Percentiles rank a stretch among this genome's conserved stretches.
phyloP scores from a whole-genome alignment of 2,329 filamentous ascomycete species.

The Aspergillus sclerotialis region DNA sequence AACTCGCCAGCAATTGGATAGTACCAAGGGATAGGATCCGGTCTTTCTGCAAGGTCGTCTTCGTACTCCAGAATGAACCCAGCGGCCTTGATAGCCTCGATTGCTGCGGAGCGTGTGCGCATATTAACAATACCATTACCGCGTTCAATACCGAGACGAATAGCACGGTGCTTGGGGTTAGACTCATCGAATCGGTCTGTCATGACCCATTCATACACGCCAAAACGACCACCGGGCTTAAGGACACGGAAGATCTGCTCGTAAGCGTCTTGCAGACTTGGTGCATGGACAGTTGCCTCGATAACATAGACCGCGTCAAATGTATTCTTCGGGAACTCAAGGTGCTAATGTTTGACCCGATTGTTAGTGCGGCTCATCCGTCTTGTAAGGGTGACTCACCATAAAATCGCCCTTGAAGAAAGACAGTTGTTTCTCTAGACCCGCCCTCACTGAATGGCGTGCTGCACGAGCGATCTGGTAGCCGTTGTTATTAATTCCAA shows the following conservation, averaged over 20 bases:
- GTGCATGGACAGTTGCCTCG: constrained; percentile 93
- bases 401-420: constrained; percentile 98
- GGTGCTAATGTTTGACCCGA: too few species aligned
- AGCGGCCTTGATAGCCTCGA: constrained; percentile 75
- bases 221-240: constrained; percentile 91
- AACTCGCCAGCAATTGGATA: constrained; percentile 83
- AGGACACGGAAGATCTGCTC: constrained; percentile 89
- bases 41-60: constrained; percentile 76
- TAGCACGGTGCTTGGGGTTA: constrained; percentile 77
- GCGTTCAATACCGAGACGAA: constrained; percentile 89
- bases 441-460: constrained; percentile 73
- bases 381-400: too few species aligned
- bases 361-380: too few species aligned
- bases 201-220: constrained; percentile 99
- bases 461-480: constrained; percentile 97
- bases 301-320: constrained; percentile 97
- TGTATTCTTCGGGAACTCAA: constrained; percentile 80
- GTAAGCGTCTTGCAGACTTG: constrained; percentile 84
- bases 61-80: constrained; percentile 78
- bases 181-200: constrained; percentile 89
- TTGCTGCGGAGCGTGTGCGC: constrained; percentile 75
- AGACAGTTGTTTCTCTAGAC: constrained; percentile 67
- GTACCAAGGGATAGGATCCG: constrained; percentile 81
- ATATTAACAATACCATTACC: constrained; percentile 98
- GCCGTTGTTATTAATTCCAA: constrained; percentile 97